Base-by-base conservation (phyloP, 345 rosid species). In the thale cress (Arabidopsis thaliana) region DNA sequence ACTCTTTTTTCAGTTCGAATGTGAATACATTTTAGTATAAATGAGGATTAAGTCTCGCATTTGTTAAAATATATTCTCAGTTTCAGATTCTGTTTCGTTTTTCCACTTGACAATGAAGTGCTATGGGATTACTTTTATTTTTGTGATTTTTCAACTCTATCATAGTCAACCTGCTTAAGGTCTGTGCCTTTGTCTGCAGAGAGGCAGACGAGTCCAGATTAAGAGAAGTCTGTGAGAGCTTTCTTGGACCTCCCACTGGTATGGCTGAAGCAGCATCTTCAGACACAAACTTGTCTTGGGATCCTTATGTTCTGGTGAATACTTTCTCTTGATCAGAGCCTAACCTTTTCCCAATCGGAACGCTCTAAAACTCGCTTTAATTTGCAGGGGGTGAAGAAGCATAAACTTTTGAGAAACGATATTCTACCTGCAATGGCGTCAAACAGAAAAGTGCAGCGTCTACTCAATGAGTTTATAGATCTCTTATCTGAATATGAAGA, bases 361-460 rank as follows among this genome's bases (percentile, higher is more conserved):
- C 22, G 69, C 45, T 34, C 22, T 0, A 25, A 41, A 69, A 45
- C 41, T 20, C 45, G 33, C 33, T 44, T 8, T 36, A 6, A 56
- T 69, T 65, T 88, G 48, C 83, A 93, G 99, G 98, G 98, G 78
- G 86, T 91, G 89, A 81, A 83, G 82, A 96, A 93, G 83, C 98
- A 89, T 87, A 92, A 87, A 65, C 94, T 92, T 65, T 78, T 95
- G 63, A 77, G 86, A 75, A 91, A 92, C 42, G 97, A 93, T 78
- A 86, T 96, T 82, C 97, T 96, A 72, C 98, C 99, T 4, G 97
- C 98, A 45, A 87, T 90, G 94, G 99, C 98, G 59, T 83, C 98
- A 34, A 96, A 96, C 79, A 82, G 99, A 59, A 96, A 93, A 83
- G 99, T 96, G 42, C 99, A 96, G 84, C 87, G 97, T 37, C 84